Evolutionary conservation across 2,329 filamentous ascomycete genomes (phyloP), one percentile per base, ranked within the genome.

Genomic region (Emergomyces pasteurianus): DNA sequence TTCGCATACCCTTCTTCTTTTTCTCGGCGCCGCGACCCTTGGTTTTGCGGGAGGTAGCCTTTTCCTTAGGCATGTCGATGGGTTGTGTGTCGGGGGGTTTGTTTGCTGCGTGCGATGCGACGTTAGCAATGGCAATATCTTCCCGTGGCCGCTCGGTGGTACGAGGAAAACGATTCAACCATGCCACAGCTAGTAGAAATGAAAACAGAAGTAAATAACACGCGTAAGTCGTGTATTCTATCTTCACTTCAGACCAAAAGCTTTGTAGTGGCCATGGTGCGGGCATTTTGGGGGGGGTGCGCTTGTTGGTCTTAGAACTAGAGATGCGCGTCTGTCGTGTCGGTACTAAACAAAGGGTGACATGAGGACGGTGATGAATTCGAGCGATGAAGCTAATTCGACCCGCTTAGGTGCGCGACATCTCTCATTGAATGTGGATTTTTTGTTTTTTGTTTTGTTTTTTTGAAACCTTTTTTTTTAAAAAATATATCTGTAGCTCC

Each of bases 1-100:
- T 59, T 59, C 31, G 73, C 79, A 63, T 74, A 86, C 85, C 86
- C 83, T 88, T 88, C 85, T 88, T 88, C 80, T 84, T 86, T 79
- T 86, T 86, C 72, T 81, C 81, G 64, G 76, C 76, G 64, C 80
- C 80, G 72, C 80, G 75, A 73, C 74, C 72, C 78, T 84, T 85
- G 72, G 79, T 75, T 77, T 84, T 85, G 74, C 84, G 81, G 72
- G 82, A 81, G 67, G 70, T 38, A 58, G 78, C 80, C 65, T 80
- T 76, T 77, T 83, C 83, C 80, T 88, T 88, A 72, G 86, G 85
- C 86, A 89, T 88, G 65, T 66, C 84, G 71, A 66, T 65, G 42
- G 70, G 62, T 68, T 31, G 26, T 46, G 23, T 46, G 54, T 40
- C 12, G 9, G 10, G 14, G 23, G 23, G 40, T 38, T 9, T 56